phyloP scores from a whole-genome alignment of 352 stramenopile genomes.

The Globisporangium splendens region DNA sequence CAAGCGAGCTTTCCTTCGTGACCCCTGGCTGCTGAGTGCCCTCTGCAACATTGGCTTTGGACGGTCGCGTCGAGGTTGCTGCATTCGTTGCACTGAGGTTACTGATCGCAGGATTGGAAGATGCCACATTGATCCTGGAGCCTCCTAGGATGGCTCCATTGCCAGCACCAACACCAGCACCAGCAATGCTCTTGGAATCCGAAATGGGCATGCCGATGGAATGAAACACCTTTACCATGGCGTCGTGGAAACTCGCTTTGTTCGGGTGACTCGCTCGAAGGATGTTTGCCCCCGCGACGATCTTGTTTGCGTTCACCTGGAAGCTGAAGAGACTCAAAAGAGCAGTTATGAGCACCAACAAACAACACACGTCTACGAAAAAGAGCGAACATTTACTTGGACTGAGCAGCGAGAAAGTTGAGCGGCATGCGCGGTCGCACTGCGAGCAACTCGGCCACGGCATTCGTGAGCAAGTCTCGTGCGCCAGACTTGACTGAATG shows the following conservation, averaged over 20 bases:
- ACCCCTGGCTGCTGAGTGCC: no score
- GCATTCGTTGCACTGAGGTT: no score
- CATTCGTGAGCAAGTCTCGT: slow-evolving; percentile 9
- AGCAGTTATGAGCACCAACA: neutral
- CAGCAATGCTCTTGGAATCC: neutral
- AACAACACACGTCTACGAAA: no score
- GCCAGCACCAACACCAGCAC: neutral
- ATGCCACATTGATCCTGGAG: no score
- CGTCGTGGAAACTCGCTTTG: slow-evolving; percentile 8
- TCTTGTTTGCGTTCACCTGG: slow-evolving; percentile 8
- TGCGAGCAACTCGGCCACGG: slow-evolving; percentile 8
- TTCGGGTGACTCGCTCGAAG: slow-evolving; percentile 6
- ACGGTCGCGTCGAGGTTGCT: no score
- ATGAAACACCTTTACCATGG: slow-evolving; percentile 6
- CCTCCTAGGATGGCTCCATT: no score
- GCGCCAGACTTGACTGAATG: slow-evolving; percentile 11
- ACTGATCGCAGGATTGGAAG: no score
- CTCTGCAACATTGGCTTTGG: no score
- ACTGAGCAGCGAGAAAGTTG: slow-evolving; percentile 14
- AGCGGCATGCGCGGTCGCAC: slow-evolving; percentile 6
- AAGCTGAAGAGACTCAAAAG: slow-evolving; percentile 2
- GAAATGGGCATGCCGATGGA: neutral
- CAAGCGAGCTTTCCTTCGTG: no score
- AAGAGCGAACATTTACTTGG: neutral
- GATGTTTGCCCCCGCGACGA: neutral